Percentiles rank a stretch among this genome's conserved stretches.
These are phyloP conservation scores for Fusarium anthophilum DNA, from an alignment of 2,329 filamentous ascomycete species.

Conservation along the genomic window DNA sequence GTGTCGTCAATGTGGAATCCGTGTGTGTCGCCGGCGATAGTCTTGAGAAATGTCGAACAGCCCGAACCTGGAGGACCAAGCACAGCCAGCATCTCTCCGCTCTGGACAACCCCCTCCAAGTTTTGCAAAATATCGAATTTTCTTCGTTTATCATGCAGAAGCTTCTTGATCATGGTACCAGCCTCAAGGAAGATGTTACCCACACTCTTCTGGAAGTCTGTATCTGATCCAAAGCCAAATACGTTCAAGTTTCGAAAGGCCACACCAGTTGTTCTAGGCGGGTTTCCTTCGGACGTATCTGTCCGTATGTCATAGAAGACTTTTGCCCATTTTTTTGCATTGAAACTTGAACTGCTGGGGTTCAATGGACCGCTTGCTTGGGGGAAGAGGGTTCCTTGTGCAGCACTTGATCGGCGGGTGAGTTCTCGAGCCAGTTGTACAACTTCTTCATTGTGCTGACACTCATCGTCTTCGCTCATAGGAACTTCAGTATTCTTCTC, in stretches of 20 bases:
- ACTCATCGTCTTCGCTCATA: neutral
- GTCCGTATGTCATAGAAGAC: constrained; percentile 46
- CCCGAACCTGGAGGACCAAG: constrained; percentile 74
- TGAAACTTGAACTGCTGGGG: constrained; percentile 52
- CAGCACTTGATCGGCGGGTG: constrained; percentile 40
- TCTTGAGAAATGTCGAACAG: constrained; percentile 84
- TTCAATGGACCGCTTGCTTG: constrained; percentile 46
- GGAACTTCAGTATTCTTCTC: constrained; percentile 25
- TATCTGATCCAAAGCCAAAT: constrained; percentile 43
- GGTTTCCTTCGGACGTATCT: constrained; percentile 38
- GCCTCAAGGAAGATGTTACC: constrained; percentile 40
- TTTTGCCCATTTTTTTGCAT: constrained; percentile 55
- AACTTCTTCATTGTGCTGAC: constrained; percentile 30
- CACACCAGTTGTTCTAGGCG: constrained; percentile 42
- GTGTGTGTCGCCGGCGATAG: constrained; percentile 80
- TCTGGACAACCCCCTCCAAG: constrained; percentile 71
- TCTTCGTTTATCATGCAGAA: constrained; percentile 55
- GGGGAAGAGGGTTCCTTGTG: constrained; percentile 43
- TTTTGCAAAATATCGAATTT: constrained; percentile 71
- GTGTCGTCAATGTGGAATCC: constrained; percentile 75
- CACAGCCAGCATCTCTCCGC: constrained; percentile 77
- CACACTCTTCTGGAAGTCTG: constrained; percentile 44
- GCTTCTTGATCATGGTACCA: constrained; percentile 19
- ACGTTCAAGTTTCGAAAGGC: constrained; percentile 42
- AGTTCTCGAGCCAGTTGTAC: constrained; percentile 43